Evolutionary conservation across 768 basidiomycete species (phyloP).

Genomic region (Boletales sp.): DNA sequence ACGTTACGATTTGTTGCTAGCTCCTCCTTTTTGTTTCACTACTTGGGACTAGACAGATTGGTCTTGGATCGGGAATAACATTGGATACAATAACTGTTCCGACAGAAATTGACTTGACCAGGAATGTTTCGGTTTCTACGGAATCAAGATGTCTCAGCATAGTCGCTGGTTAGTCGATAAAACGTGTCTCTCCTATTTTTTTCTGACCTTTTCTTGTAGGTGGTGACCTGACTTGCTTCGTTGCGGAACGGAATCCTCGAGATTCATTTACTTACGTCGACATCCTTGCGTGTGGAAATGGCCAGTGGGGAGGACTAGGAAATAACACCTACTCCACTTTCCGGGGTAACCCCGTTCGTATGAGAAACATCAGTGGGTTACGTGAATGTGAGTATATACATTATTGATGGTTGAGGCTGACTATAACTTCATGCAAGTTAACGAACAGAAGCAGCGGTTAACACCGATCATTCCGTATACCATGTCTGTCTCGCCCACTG

Average conservation of each 20-base stretch:
- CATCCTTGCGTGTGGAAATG: slow-evolving; percentile 77
- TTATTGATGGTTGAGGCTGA: slow-evolving; percentile 1
- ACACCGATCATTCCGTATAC: slow-evolving; percentile 60
- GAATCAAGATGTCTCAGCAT: slow-evolving; percentile 62
- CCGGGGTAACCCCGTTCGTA: slow-evolving; percentile 65
- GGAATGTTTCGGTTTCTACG: slow-evolving; percentile 46
- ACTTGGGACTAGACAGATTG: slow-evolving; percentile 61
- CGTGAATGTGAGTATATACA: slow-evolving; percentile 67
- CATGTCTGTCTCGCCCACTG: slow-evolving; percentile 67
- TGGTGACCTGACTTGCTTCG: slow-evolving; percentile 75
- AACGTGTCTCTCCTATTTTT: not conserved
- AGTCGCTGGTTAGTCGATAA: slow-evolving; percentile 48
- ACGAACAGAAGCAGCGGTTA: slow-evolving; percentile 56
- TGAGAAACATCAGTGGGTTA: slow-evolving; percentile 73
- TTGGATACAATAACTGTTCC: slow-evolving; percentile 74
- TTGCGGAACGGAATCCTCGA: slow-evolving; percentile 52
- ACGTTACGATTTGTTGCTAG: slow-evolving; percentile 9
- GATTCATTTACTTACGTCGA: slow-evolving; percentile 41
- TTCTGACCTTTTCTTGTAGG: slow-evolving; percentile 36
- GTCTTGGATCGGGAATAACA: slow-evolving; percentile 60
- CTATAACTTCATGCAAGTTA: slow-evolving; percentile 42
- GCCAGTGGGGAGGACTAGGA: slow-evolving; percentile 78
- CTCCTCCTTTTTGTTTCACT: not conserved
- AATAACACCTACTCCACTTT: slow-evolving; percentile 61
- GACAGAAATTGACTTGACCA: slow-evolving; percentile 78